Base-by-base conservation (phyloP, 208 protist genomes). In the Lotmaria passim region DNA sequence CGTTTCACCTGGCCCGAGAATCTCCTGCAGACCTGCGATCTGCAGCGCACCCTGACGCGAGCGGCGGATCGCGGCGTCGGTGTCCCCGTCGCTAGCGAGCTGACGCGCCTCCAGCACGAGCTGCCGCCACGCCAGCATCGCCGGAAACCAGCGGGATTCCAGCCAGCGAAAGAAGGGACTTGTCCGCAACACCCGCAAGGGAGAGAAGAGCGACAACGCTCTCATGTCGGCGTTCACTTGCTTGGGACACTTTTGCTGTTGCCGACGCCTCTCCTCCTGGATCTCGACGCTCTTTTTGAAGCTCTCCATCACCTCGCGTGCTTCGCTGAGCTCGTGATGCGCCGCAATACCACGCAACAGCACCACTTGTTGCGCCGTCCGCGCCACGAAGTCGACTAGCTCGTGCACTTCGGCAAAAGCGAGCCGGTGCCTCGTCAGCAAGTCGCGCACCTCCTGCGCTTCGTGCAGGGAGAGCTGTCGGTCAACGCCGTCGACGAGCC, bases 161-260 rank as follows among this genome's bases (percentile, higher is more conserved):
- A 93, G 56, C 85, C 84, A 94, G 15, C 34, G 36, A 33, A 94
- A 83, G 66, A 90, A 91, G 2, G 85, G 74, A 17, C 82, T 81
- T 3, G 48, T 38, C 12, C 59, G 41, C 72, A 88, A 38, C 46
- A 69, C 58, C 11, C n/a, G 21, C 14, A 58, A 15, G 2, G 59
- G 36, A 4, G 34, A 60, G 39, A 79, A 66, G 43, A 58, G 33
- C 5, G 36, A 46, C 14, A 12, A 7, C 4, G 23, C 43, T 6
- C 47, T 38, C 26, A 43, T 19, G 15, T 5, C 23, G 15, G 28
- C 2, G 1, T 12, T 30, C 2, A 30, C 30, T 28, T 8, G 1
- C 26, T 31, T 46, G 36, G n/a, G n/a, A n/a, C n/a, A n/a, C n/a
- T n/a, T n/a, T 23, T 31, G 46, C 17, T 44, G 46, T 5, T 30